Evolutionary conservation across 1,139 yeast species (phyloP).

Genomic region (Pichia inconspicua): DNA sequence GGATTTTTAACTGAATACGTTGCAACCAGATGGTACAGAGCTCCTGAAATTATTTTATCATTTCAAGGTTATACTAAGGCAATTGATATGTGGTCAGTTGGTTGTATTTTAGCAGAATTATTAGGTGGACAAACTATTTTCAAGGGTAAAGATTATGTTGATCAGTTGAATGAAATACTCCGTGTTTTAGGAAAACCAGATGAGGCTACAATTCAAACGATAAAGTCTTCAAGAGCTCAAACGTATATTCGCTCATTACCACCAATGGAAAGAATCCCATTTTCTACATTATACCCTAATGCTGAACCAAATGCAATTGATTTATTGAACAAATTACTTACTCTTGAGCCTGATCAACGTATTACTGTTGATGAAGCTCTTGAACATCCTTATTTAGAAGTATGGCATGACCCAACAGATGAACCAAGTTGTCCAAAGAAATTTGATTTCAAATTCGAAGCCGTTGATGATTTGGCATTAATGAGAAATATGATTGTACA

Average conservation of each 20-base stretch:
- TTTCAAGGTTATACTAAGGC: slow-evolving; percentile 93
- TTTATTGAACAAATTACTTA: slow-evolving; percentile 70
- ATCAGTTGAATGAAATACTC: slow-evolving; percentile 83
- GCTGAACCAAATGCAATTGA: slow-evolving; percentile 88
- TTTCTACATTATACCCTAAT: slow-evolving; percentile 60
- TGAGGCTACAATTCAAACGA: slow-evolving; percentile 71
- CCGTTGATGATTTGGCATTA: slow-evolving; percentile 67
- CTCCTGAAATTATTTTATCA: slow-evolving; percentile 94
- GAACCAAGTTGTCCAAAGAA: slow-evolving; percentile 80
- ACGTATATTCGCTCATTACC: slow-evolving; percentile 86
- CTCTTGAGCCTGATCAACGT: slow-evolving; percentile 80
- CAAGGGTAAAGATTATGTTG: slow-evolving; percentile 92
- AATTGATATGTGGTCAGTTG: slow-evolving; percentile 95
- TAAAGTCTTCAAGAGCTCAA: slow-evolving; percentile 86
- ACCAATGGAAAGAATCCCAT: slow-evolving; percentile 75
- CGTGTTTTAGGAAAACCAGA: slow-evolving; percentile 86
- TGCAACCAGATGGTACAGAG: slow-evolving; percentile 97
- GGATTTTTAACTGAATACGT: slow-evolving; percentile 94
- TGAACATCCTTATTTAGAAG: slow-evolving; percentile 77
- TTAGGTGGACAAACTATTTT: slow-evolving; percentile 89
- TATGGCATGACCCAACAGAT: slow-evolving; percentile 96
- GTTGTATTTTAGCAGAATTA: slow-evolving; percentile 90
- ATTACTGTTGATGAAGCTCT: slow-evolving; percentile 86
- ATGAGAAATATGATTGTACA: slow-evolving; percentile 74
- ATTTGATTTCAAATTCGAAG: slow-evolving; percentile 87